These are phyloP conservation scores for Kwoniella bestiolae DNA, from an alignment of 768 basidiomycete genomes.

Conservation along the genomic window DNA sequence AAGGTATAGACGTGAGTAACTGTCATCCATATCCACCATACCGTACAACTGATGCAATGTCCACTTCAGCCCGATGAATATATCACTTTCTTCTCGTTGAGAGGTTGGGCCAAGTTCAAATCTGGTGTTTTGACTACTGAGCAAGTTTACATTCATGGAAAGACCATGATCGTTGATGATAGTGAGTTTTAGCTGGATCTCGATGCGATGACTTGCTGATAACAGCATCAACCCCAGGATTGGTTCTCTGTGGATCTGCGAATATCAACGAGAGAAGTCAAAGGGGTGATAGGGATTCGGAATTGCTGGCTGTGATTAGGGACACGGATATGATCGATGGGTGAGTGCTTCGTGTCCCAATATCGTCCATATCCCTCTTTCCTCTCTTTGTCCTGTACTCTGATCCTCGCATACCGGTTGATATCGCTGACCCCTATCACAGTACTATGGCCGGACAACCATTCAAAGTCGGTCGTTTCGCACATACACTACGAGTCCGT, in stretches of 20 bases:
- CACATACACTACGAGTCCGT: conserved; percentile 87
- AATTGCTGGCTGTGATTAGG: conserved; percentile 86
- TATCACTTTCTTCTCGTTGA: conserved; percentile 84
- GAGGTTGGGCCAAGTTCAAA: conserved; percentile 91
- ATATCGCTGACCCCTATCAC: not conserved
- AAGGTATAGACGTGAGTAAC: conserved; percentile 78
- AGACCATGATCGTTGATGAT: conserved; percentile 88
- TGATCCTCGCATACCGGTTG: too few species aligned
- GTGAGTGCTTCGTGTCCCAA: conserved; percentile 63
- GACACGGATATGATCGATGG: conserved; percentile 97
- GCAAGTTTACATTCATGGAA: conserved; percentile 90
- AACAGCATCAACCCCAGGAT: conserved; percentile 18
- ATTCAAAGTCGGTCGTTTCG: conserved; percentile 95
- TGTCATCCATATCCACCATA: not conserved
- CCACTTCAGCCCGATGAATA: conserved; percentile 81
- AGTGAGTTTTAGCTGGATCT: conserved; percentile 60
- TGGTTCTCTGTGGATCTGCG: conserved; percentile 65
- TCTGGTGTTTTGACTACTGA: conserved; percentile 84
- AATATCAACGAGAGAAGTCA: conserved; percentile 98
- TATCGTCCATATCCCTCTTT: too few species aligned
- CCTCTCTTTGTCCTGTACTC: too few species aligned
- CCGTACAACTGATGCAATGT: too few species aligned
- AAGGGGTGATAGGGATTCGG: conserved; percentile 94
- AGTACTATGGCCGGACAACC: conserved; percentile 93
- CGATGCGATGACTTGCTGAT: too few species aligned